Conservation (phyloP, 2,329 filamentous ascomycete genomes). For the Fusarium chlamydosporum region DNA sequence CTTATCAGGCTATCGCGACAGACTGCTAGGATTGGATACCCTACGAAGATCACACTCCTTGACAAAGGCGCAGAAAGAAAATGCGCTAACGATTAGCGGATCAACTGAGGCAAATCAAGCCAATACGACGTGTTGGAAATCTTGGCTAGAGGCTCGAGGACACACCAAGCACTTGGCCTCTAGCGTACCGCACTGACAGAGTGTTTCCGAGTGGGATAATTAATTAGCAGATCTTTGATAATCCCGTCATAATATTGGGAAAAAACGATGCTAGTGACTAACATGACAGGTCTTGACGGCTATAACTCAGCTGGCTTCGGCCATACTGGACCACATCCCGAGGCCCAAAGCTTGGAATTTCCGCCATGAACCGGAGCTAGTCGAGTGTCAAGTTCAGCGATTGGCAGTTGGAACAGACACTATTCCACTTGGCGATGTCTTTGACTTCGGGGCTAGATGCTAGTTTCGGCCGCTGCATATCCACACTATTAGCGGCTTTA, state of each 20-base stretch:
- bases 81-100: background rate
- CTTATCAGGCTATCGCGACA: background rate
- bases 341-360: background rate
- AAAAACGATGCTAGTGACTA: too few relatives aligned
- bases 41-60: too few relatives aligned
- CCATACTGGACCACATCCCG: background rate
- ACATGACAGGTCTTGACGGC: background rate
- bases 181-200: background rate
- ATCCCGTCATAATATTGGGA: background rate
- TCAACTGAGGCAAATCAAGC: background rate
- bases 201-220: background rate
- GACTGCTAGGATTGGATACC: too few relatives aligned
- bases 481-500: slow-evolving; percentile 10
- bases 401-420: background rate
- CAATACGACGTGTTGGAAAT: background rate
- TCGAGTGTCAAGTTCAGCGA: background rate
- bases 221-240: background rate
- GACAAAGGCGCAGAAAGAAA: too few relatives aligned
- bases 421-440: slow-evolving; percentile 15
- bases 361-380: background rate
- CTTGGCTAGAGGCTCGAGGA: too few relatives aligned
- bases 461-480: background rate
- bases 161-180: background rate
- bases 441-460: slow-evolving; percentile 15
- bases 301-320: background rate